phyloP scores from a whole-genome alignment of 176 grass and related monocot genomes.

The Eragrostis curvula region DNA sequence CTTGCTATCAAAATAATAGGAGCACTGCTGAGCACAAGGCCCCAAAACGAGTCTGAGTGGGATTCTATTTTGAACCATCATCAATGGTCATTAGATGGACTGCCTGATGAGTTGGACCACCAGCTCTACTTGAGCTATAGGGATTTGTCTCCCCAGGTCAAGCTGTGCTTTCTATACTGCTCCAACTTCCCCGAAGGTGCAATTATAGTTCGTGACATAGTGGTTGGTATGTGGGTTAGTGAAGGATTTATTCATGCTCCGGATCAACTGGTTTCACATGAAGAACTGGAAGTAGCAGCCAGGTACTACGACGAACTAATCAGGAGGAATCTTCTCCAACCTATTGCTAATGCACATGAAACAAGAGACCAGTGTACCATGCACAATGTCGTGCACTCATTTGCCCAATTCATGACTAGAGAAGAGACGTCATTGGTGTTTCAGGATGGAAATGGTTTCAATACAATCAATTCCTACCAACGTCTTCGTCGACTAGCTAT shows the following conservation, averaged over 20 bases:
- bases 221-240: constrained; percentile 30
- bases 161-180: constrained; percentile 41
- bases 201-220: too few species aligned
- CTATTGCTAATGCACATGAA: too few species aligned
- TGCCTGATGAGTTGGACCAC: not conserved
- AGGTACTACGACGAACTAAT: constrained; percentile 26
- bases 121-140: constrained; percentile 23
- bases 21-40: not conserved
- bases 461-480: too few species aligned
- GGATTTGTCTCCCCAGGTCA: not conserved
- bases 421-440: not conserved
- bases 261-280: not conserved
- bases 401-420: constrained; percentile 7
- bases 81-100: not conserved
- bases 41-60: not conserved
- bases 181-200: constrained; percentile 4
- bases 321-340: constrained; percentile 31
- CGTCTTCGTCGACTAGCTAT: not conserved
- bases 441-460: too few species aligned
- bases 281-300: not conserved
- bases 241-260: constrained; percentile 17
- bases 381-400: constrained; percentile 22
- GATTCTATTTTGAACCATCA: not conserved
- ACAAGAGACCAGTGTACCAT: not conserved
- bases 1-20: constrained; percentile 32